phyloP scores from a whole-genome alignment of 768 basidiomycete genomes.

The Boletus vermiculosoides region DNA sequence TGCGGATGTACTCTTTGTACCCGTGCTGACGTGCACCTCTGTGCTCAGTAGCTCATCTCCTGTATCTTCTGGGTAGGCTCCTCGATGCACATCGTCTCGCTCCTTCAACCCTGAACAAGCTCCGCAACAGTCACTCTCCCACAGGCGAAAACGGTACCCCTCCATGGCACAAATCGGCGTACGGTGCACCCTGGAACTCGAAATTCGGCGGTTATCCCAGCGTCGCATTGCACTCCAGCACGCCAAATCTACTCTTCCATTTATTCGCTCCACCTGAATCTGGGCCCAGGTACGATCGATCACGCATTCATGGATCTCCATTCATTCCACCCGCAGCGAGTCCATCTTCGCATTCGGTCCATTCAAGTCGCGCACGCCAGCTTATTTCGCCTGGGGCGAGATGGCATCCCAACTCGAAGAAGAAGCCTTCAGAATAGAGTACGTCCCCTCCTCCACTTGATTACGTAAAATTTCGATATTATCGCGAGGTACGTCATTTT shows the following conservation, averaged over 20 bases:
- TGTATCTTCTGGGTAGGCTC: constrained; percentile 40
- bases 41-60: constrained; percentile 25
- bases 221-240: constrained; percentile 58
- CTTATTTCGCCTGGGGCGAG: constrained; percentile 74
- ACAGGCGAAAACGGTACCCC: constrained; percentile 23
- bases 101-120: constrained; percentile 28
- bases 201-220: constrained; percentile 41
- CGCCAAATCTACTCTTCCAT: constrained; percentile 65
- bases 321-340: constrained; percentile 37
- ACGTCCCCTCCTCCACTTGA: constrained; percentile 43
- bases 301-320: constrained; percentile 14
- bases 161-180: constrained; percentile 30
- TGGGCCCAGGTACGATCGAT: constrained; percentile 37
- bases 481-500: constrained; percentile 26
- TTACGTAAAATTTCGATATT: constrained; percentile 31
- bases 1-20: constrained; percentile 26
- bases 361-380: constrained; percentile 39
- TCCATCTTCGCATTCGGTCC: constrained; percentile 30
- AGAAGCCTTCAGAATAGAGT: constrained; percentile 81
- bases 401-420: constrained; percentile 68
- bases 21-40: constrained; percentile 25
- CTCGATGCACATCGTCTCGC: constrained; percentile 29
- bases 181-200: constrained; percentile 29
- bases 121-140: constrained; percentile 30
- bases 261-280: constrained; percentile 74